phyloP scores from a whole-genome alignment of 176 grass and related monocot genomes.

The Carex scoparia region DNA sequence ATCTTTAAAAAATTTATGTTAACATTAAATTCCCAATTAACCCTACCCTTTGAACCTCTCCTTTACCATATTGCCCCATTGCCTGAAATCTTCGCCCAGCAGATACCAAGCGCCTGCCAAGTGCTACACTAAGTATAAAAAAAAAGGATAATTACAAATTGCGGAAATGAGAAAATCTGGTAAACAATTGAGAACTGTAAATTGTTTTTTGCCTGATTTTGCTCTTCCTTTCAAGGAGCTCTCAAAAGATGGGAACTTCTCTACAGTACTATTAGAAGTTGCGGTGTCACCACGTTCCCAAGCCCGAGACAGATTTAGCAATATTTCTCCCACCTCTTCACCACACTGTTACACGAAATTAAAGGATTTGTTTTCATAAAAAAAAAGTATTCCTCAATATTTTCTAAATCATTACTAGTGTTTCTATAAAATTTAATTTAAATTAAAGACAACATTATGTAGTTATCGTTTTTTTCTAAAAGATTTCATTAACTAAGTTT shows the following conservation, averaged over 20 bases:
- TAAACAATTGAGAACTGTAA: not conserved
- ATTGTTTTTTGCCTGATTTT: constrained; percentile 60
- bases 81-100: constrained; percentile 73
- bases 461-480: not conserved
- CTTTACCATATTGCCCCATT: constrained; percentile 62
- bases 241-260: constrained; percentile 55
- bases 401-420: not conserved
- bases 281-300: constrained; percentile 73
- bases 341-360: constrained; percentile 45
- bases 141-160: constrained; percentile 17
- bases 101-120: constrained; percentile 73
- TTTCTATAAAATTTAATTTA: not conserved
- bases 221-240: constrained; percentile 45
- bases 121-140: constrained; percentile 60
- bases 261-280: constrained; percentile 51
- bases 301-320: constrained; percentile 65
- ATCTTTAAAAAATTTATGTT: not conserved
- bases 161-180: constrained; percentile 15
- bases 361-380: not conserved
- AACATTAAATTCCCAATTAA: constrained; percentile 14
- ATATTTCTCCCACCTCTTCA: constrained; percentile 57
- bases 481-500: not conserved
- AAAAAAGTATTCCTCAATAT: not conserved
- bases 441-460: not conserved
- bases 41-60: constrained; percentile 62